phyloP scores from a whole-genome alignment of 495 filamentous ascomycete genomes.

The Chaetomidium leptoderma region DNA sequence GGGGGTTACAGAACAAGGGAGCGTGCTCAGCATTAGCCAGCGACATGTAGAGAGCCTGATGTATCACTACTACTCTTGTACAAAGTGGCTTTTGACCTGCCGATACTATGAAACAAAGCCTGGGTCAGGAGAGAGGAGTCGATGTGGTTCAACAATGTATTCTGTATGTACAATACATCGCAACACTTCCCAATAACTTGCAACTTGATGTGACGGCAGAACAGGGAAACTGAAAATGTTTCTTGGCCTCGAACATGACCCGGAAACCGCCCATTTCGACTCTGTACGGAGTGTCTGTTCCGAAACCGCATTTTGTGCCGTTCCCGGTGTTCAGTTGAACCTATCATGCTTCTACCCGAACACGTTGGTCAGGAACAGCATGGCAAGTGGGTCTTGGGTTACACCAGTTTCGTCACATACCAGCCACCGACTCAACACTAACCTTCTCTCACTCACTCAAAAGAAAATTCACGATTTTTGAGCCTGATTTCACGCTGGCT shows the following conservation, averaged over 20 bases:
- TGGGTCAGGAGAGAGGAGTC: not conserved
- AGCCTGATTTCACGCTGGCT: not conserved
- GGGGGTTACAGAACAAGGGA: not conserved
- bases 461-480: not conserved
- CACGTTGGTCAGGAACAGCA: not conserved
- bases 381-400: conserved; percentile 1
- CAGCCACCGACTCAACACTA: not conserved
- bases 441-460: not conserved
- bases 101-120: not conserved
- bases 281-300: too few species aligned
- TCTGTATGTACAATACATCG: too few species aligned
- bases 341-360: not conserved
- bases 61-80: not conserved
- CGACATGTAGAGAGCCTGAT: not conserved
- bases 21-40: not conserved
- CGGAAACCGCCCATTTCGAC: too few species aligned
- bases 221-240: too few species aligned
- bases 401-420: not conserved
- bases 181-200: too few species aligned
- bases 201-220: too few species aligned
- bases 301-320: too few species aligned
- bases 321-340: too few species aligned
- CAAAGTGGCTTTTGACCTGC: not conserved
- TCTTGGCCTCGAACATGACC: too few species aligned
- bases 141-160: too few species aligned